Evolutionary conservation across 1,284 basidiomycete genomes (phyloP), one percentile per base, ranked within the genome.

Genomic region (Cerioporus squamosus): DNA sequence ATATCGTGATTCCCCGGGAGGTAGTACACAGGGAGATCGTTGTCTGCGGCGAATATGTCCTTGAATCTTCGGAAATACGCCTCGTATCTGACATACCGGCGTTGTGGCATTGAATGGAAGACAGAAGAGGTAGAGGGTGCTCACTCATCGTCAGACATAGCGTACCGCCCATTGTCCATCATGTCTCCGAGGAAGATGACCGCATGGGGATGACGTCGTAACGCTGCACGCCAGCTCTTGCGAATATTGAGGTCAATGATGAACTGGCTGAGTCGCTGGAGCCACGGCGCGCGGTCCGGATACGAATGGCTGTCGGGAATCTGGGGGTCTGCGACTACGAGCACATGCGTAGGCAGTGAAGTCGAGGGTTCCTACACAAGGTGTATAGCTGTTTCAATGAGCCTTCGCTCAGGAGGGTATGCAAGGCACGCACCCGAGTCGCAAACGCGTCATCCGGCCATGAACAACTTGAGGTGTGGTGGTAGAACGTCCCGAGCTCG

Each of bases 1-100:
- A 91, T 82, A 69, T 97, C 95, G 66, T 94, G 93, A 70, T 97
- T 97, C 7, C 95, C 95, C 1, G 94, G 90, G 26, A 95, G 82
- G 68, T 87, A 92, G 70, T 90, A 88, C 60, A 82, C 75, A 57
- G 77, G 83, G 51, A 79, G 72, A 14, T 65, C 64, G 18, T 69
- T 55, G 47, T 77, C 68, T 12, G 52, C 36, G 23, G 47, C 40
- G 74, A 94, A 94, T 38, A 93, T 91, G 20, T 77, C 77, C 56
- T 78, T 80, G 77, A 94, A 95, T 52, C 87, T 79, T n/a, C 69
- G 65, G 61, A 81, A 81, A 64, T 94, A 93, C 5, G 69, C 62
- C 48, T 86, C 81, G 68, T 94, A 94, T 68, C 91, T 93, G 65
- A 12, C 17, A n/a, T n/a, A n/a, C 23, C 5, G 5, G 7, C 22